Evolutionary conservation across 2,329 filamentous ascomycete species (phyloP).

Genomic region (Paracoccidioides brasiliensis): DNA sequence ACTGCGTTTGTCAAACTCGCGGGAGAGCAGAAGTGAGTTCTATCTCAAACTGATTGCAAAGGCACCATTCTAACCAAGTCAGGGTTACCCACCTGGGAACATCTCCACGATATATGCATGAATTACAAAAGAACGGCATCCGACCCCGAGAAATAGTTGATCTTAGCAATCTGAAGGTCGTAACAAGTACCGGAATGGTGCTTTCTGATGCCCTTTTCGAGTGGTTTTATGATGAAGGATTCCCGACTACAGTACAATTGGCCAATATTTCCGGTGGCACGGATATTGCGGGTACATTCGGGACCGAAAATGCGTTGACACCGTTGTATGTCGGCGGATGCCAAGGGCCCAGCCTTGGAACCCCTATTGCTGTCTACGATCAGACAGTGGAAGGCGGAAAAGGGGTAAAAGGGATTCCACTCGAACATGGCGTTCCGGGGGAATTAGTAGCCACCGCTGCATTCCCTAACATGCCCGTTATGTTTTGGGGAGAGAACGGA

Average conservation of each 20-base stretch:
- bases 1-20: constrained; percentile 50
- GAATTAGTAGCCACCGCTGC: constrained; percentile 58
- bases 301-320: constrained; percentile 49
- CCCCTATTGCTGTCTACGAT: constrained; percentile 49
- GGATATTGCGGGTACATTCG: constrained; percentile 44
- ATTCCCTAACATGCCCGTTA: constrained; percentile 65
- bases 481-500: constrained; percentile 44
- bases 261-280: constrained; percentile 66
- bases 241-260: constrained; percentile 54
- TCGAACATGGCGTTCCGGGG: constrained; percentile 53
- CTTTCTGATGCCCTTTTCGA: constrained; percentile 63
- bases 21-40: constrained; percentile 38
- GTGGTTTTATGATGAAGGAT: constrained; percentile 64
- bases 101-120: constrained; percentile 63
- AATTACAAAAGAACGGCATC: constrained; percentile 53
- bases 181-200: constrained; percentile 71
- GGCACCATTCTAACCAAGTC: not conserved
- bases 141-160: constrained; percentile 50
- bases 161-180: constrained; percentile 46
- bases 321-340: constrained; percentile 51
- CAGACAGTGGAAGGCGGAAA: constrained; percentile 30
- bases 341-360: constrained; percentile 41
- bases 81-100: constrained; percentile 60
- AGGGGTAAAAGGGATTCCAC: constrained; percentile 38
- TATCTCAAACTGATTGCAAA: not conserved